These are phyloP conservation scores for Colletotrichum chrysophilum DNA, from an alignment of 2,329 filamentous ascomycete genomes.

Conservation along the genomic window DNA sequence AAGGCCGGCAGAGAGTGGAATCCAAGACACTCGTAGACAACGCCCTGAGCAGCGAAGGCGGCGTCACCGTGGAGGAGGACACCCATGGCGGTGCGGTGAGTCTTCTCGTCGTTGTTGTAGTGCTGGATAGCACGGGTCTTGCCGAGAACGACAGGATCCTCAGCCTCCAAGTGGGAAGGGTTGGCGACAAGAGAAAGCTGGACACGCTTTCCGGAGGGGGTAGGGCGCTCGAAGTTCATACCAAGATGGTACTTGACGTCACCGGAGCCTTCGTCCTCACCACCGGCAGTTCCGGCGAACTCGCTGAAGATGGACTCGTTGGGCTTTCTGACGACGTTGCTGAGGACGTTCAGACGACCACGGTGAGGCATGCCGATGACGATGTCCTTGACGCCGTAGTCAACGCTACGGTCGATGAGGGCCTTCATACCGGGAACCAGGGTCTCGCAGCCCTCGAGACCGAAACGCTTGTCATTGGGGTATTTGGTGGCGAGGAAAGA, in stretches of 20 bases:
- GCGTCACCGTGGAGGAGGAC: slow-evolving; percentile 97
- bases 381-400: slow-evolving; percentile 98
- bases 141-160: slow-evolving; percentile 96
- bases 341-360: slow-evolving; percentile 96
- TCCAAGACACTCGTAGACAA: slow-evolving; percentile 98
- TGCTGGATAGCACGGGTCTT: slow-evolving; percentile 98
- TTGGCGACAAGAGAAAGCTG: slow-evolving; percentile 98
- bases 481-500: slow-evolving; percentile 95
- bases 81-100: slow-evolving; percentile 90
- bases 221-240: slow-evolving; percentile 99
- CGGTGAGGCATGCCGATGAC: slow-evolving; percentile 99
- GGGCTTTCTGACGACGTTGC: slow-evolving; percentile 98
- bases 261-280: slow-evolving; percentile 93
- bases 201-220: slow-evolving; percentile 98
- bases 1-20: slow-evolving; percentile 96
- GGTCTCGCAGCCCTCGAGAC: slow-evolving; percentile 95
- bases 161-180: slow-evolving; percentile 96
- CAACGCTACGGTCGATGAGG: slow-evolving; percentile 95
- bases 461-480: slow-evolving; percentile 99
- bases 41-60: slow-evolving; percentile 93
- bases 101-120: slow-evolving; percentile 96
- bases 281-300: slow-evolving; percentile 86
- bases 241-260: slow-evolving; percentile 99
- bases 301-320: slow-evolving; percentile 99
- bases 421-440: slow-evolving; percentile 99